Evolutionary conservation across 1,139 yeast species (phyloP), one percentile per base, ranked within the genome.

Genomic region (Saccharomyces hybrid): DNA sequence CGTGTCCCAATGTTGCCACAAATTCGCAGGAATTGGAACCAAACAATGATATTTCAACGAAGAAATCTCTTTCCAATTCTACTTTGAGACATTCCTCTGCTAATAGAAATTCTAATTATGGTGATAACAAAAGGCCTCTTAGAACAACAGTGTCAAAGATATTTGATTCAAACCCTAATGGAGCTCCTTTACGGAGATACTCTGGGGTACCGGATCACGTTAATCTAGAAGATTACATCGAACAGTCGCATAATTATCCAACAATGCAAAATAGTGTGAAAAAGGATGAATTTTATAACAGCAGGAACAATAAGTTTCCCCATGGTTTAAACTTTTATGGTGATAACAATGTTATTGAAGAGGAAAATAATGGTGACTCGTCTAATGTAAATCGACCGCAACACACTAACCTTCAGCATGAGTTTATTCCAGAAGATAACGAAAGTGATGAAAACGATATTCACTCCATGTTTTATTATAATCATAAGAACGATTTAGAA

Each of bases 131-230:
- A 51, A 70, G 71, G 53, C 75, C 72, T 38, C 75, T 63, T 68
- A 80, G 91, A 51, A 84, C 89, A 2, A 84, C 89, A 1, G 84
- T 90, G 0, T 84, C 89, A 0, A 82, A 83, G 57, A 70, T 85
- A 5, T 85, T 85, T 67, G 90, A 85, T 62, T 80, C 82, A 25
- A 84, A 81, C 57, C 25, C 23, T 9, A 38, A 38, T 11, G 89
- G 89, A 0, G 79, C 86, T 0, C 42, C 49, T 13, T 81, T 89
- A 3, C 75, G 91, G 64, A 72, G 91, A 50, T 85, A 85, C 62
- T 84, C 89, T 28, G 86, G 85, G 31, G 79, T 84, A 3, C 86
- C 87, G 0, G 86, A 83, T 64, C 86, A 83, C 64, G 76, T 82
- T 14, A 85, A 82, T 64, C 77, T 82, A 52, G 88, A 82, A 60